Conservation (phyloP, 345 rosid genomes). For the rapeseed (Brassica napus) region Da-Ae NC_063443.1:11672501-11673000, state of each 20-base stretch:
- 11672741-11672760: constrained; percentile 3
- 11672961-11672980: neutral
- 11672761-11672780: neutral
- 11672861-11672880: constrained; percentile 66
- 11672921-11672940: constrained; percentile 71
- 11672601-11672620: constrained; percentile 84
- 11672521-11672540: neutral
- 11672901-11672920: constrained; percentile 89
- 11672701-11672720: constrained; percentile 93
- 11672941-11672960: constrained; percentile 63
- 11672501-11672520: neutral
- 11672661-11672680: constrained; percentile 85
- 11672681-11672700: constrained; percentile 87
- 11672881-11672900: constrained; percentile 73
- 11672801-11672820: constrained; percentile 43
- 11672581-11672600: constrained; percentile 92
- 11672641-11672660: constrained; percentile 81
- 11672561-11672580: constrained; percentile 72
- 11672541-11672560: constrained; percentile 70
- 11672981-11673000: constrained; percentile 16
- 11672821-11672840: constrained; percentile 82
- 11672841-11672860: constrained; percentile 67
- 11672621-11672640: constrained; percentile 79
- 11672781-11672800: neutral
- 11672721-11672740: constrained; percentile 75